A percentile compares a stretch with the other conserved stretches of the same genome.
Evolutionary conservation across 345 rosid genomes (phyloP).

Genomic region (Clarkia xantiana): DNA sequence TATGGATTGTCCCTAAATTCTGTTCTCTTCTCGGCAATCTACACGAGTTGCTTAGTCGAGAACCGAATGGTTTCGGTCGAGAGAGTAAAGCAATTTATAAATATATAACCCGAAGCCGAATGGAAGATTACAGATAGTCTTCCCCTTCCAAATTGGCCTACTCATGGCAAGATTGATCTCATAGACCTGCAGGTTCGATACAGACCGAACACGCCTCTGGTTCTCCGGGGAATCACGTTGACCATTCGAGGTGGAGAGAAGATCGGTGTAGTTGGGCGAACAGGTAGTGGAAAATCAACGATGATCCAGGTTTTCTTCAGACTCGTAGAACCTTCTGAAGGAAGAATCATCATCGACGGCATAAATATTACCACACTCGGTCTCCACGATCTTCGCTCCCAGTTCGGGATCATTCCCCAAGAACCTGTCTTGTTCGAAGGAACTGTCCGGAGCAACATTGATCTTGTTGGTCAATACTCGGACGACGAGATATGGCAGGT

Average conservation of each 20-base stretch:
- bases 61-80: constrained; percentile 89
- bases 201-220: constrained; percentile 76
- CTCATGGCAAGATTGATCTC: constrained; percentile 53
- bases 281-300: constrained; percentile 94
- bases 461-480: constrained; percentile 58
- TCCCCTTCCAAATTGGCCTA: constrained; percentile 74
- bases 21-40: constrained; percentile 65
- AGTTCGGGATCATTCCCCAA: constrained; percentile 92
- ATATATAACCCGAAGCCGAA: constrained; percentile 55
- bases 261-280: constrained; percentile 89
- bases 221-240: constrained; percentile 67
- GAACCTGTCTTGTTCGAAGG: constrained; percentile 97
- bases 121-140: constrained; percentile 50
- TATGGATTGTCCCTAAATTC: constrained; percentile 79
- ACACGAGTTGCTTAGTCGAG: constrained; percentile 79
- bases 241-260: constrained; percentile 79
- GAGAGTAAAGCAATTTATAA: constrained; percentile 80
- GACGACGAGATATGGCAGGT: constrained; percentile 97
- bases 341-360: constrained; percentile 71
- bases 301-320: constrained; percentile 81
- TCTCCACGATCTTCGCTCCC: constrained; percentile 82
- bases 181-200: constrained; percentile 82
- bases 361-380: constrained; percentile 58
- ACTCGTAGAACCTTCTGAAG: constrained; percentile 80
- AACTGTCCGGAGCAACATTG: constrained; percentile 82